phyloP scores from a whole-genome alignment of 768 basidiomycete species.

The Calocera viscosa region DNA sequence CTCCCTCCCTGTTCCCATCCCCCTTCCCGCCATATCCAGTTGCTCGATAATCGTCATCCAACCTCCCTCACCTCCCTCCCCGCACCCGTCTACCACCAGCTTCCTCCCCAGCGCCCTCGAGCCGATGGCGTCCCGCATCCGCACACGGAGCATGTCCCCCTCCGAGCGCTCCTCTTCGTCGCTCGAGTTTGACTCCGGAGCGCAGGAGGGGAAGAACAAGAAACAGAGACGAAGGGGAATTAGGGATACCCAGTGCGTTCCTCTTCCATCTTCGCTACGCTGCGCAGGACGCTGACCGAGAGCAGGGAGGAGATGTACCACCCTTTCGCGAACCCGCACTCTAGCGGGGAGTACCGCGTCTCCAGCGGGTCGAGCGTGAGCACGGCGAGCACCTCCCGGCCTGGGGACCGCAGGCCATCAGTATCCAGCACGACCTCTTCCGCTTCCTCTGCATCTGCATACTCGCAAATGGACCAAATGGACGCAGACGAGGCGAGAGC shows the following conservation, averaged over 20 bases:
- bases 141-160: not conserved
- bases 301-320: not conserved
- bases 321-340: not conserved
- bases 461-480: not conserved
- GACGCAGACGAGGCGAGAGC: not conserved
- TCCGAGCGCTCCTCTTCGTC: not conserved
- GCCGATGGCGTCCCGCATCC: not conserved
- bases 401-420: not conserved
- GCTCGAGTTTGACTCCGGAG: not conserved
- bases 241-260: too few relatives aligned
- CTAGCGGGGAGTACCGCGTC: not conserved
- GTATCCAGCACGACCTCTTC: not conserved
- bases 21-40: not conserved
- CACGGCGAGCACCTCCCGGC: not conserved
- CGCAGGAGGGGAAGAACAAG: not conserved
- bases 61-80: not conserved
- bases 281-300: too few relatives aligned
- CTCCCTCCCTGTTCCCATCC: not conserved
- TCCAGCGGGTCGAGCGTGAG: not conserved
- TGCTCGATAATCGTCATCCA: slow-evolving; percentile 1
- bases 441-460: not conserved
- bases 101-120: not conserved
- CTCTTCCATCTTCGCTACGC: too few relatives aligned
- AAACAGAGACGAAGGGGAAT: too few relatives aligned
- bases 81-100: not conserved